Base-by-base conservation (phyloP, 148 eudicot species). In the Rheum nobile region DNA sequence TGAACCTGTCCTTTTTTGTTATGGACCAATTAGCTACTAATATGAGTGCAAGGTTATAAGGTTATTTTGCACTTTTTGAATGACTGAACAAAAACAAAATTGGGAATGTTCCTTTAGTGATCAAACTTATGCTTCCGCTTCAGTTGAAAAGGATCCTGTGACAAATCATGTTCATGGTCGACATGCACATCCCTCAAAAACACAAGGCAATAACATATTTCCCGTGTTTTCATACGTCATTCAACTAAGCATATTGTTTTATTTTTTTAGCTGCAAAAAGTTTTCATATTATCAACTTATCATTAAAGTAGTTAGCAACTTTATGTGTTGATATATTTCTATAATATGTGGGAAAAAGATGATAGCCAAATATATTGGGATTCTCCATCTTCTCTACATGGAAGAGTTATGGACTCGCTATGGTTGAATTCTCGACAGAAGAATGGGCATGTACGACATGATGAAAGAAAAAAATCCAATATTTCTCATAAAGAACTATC, bases 341-440 rank as follows among this genome's bases (percentile, higher is more conserved):
- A 3, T 32, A 0, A 4, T 65, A 21, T 32, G 17, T 14, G 39
- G 39, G 78, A 55, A 69, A 48, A 72, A 77, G 77, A 74, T 74
- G 72, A 42, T 38, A 57, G 43, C 2, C 34, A 74, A 19, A 71
- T 74, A 72, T 83, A 78, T 29, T 90, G 95, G 95, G 95, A 90
- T 77, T 83, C 87, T 52, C 83, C 82, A 79, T 68, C 88, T 72
- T 84, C 86, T 50, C 46, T 68, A 90, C 73, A 88, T 90, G 91
- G 86, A 86, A 71, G 86, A 72, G 35, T 80, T 90, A 91, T 90
- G 95, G 95, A 88, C 76, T 72, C 54, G 82, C 72, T 85, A 78
- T 90, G 91, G 95, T 80, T 75, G 59, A 84, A 86, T 75, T 80
- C 81, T 67, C 83, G 83, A 44, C 80, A 86, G 79, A 84, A 78